Base-by-base conservation (phyloP, 1,284 basidiomycete genomes). In the Austroboletus novae-zelandiae region DNA sequence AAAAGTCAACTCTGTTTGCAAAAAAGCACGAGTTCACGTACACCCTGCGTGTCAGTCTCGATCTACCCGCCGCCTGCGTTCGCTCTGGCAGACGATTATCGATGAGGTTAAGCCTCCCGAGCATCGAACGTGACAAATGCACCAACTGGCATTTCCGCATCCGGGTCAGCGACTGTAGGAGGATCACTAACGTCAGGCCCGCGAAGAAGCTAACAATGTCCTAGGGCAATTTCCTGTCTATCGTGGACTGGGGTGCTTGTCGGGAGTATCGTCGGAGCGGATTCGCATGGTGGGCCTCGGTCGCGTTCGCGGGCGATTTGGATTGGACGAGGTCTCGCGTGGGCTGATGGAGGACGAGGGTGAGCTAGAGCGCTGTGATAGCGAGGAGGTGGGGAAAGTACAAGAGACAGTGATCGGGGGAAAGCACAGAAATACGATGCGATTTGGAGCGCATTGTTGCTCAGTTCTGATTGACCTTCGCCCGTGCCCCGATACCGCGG, bases 321-420 rank as follows among this genome's bases (percentile, higher is more conserved):
- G 61, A 61, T 11, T 65, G 59, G 41, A 77, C 61, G 40, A 70
- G 57, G n/a, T 70, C 67, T 40, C 77, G 75, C 64, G 78, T 81
- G 41, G 74, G 79, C 27, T 72, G 68, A 61, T 89, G 82, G 8
- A 87, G 74, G 41, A 88, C 79, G 60, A 94, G 84, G 0, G 87
- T 86, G 53, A 98, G 81, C 70, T 94, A 98, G 50, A 98, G 80
- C 0, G 93, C 88, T 0, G 94, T 86, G 53, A 98, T 81, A 14
- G 96, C 94, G 54, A 98, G 89, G 52, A 98, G n/a, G n/a, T n/a
- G n/a, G 78, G 96, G 96, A 0, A 95, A 94, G 62, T 98, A 89
- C 32, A 96, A 72, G 11, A 98, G 82, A 59, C 91, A 92, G 10
- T 98, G 74, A 48, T 95, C 89, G n/a, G n/a, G n/a, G n/a, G n/a